Evolutionary conservation across 2,329 filamentous ascomycete genomes (phyloP), one percentile per base, ranked within the genome.

Genomic region (Periconia sp.): DNA sequence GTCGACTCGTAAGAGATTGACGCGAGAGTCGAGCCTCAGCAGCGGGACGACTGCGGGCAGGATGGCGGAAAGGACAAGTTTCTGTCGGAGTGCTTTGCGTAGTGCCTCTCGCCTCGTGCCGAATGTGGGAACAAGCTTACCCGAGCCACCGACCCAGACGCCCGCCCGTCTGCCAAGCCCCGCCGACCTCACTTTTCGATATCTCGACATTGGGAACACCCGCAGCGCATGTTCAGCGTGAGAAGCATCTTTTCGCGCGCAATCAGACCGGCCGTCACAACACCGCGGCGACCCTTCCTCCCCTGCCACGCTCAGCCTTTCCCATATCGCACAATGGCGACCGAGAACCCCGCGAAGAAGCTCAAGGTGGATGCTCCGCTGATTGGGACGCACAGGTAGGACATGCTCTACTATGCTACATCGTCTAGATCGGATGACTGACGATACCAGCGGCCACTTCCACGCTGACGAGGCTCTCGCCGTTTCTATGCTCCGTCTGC

Each of bases 381-480:
- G 58, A 95, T 96, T 68, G 94, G 92, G 66, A 99, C 94, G 21
- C 94, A 99, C 82, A 96, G 87, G 78, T 80, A 71, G 40, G 56
- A 11, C 19, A 24, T 24, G 26, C 23, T n/a, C n/a, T n/a, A n/a
- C n/a, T n/a, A n/a, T n/a, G n/a, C n/a, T n/a, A n/a, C n/a, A n/a
- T n/a, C n/a, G n/a, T n/a, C n/a, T n/a, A n/a, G n/a, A n/a, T n/a
- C n/a, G n/a, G n/a, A n/a, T n/a, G n/a, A n/a, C 28, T 35, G 19
- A 24, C 16, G 13, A 24, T 7, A 13, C 47, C 49, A 82, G 79
- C 75, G 94, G 94, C 58, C 91, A 96, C 78, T 99, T 99, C 81
- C 94, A 99, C 77, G 94, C 94, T 70, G 94, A 99, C 73, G 94
- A 99, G 77, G 92, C 94, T 48, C 84, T 99, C 30, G 94, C 94